Conservation (phyloP, 345 rosid genomes). For the Clarkia xantiana region DNA sequence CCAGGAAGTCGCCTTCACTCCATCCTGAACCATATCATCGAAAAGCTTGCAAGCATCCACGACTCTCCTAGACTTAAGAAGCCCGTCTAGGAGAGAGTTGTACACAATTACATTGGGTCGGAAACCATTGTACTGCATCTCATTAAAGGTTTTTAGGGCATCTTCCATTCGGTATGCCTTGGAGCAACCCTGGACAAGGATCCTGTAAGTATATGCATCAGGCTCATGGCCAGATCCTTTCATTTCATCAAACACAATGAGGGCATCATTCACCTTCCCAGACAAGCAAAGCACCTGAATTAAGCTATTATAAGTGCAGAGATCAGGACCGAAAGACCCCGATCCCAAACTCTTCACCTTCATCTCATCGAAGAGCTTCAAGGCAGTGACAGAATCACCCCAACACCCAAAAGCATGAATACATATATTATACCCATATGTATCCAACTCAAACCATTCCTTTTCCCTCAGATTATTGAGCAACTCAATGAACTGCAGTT, state of each 20-base stretch:
- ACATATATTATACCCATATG: slow-evolving; percentile 66
- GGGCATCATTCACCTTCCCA: slow-evolving; percentile 68
- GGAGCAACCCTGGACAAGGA: slow-evolving; percentile 64
- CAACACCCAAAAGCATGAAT: slow-evolving; percentile 77
- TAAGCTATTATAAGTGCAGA: slow-evolving; percentile 83
- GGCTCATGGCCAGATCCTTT: slow-evolving; percentile 80
- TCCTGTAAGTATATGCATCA: slow-evolving; percentile 56
- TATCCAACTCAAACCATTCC: slow-evolving; percentile 43
- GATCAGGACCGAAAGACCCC: slow-evolving; percentile 43
- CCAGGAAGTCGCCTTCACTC: slow-evolving; percentile 71
- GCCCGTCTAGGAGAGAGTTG: slow-evolving; percentile 64
- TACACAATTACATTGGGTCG: slow-evolving; percentile 43
- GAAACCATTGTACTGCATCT: slow-evolving; percentile 73
- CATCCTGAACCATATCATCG: slow-evolving; percentile 78
- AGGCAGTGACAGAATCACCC: slow-evolving; percentile 54
- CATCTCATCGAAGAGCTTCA: slow-evolving; percentile 73
- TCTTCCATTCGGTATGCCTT: slow-evolving; percentile 55
- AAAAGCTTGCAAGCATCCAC: slow-evolving; percentile 70
- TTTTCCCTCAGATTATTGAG: slow-evolving; percentile 29
- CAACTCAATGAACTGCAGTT: slow-evolving; percentile 35
- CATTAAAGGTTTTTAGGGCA: slow-evolving; percentile 43
- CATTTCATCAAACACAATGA: slow-evolving; percentile 59
- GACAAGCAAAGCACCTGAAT: slow-evolving; percentile 53
- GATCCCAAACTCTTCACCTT: slow-evolving; percentile 29
- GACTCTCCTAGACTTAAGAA: slow-evolving; percentile 67